A percentile compares a stretch with the other conserved stretches of the same genome.
Evolutionary conservation across 139 green algal genomes (phyloP).

Genomic region (Tetraselmis striata): DNA sequence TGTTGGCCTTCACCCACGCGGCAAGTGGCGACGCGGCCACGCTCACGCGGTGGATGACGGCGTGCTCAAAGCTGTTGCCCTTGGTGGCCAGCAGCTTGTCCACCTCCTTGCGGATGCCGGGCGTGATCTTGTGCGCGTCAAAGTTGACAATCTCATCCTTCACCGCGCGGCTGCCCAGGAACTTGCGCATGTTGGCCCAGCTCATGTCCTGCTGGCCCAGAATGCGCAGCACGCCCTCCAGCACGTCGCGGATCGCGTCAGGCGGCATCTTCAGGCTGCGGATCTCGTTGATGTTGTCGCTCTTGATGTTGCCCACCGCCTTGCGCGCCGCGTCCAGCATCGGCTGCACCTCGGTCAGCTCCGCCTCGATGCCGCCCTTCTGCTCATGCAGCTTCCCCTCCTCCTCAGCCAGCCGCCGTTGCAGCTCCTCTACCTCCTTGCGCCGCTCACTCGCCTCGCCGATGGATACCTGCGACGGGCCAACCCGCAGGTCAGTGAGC

Average conservation of each 20-base stretch:
- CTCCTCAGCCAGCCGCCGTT: conserved; percentile 45
- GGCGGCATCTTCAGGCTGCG: conserved; percentile 66
- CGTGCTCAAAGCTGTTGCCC: conserved; percentile 60
- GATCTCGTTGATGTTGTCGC: conserved; percentile 81
- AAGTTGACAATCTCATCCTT: conserved; percentile 78
- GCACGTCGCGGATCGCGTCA: conserved; percentile 61
- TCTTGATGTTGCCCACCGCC: conserved; percentile 74
- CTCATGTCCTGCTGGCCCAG: conserved; percentile 71
- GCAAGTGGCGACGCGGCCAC: conserved; percentile 74
- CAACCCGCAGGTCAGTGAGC: background rate
- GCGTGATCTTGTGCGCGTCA: conserved; percentile 50
- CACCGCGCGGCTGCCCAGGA: conserved; percentile 46
- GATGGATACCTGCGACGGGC: conserved; percentile 21
- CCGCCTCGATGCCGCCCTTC: conserved; percentile 47
- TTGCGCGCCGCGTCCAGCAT: conserved; percentile 63
- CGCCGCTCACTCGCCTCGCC: conserved; percentile 42
- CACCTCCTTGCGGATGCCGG: conserved; percentile 25
- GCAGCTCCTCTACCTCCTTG: conserved; percentile 57
- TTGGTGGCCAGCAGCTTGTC: conserved; percentile 41
- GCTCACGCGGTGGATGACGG: conserved; percentile 58
- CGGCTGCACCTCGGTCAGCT: conserved; percentile 69
- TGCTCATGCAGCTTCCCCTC: conserved; percentile 30
- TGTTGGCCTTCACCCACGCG: conserved; percentile 62
- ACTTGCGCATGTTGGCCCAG: conserved; percentile 82
- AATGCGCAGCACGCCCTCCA: conserved; percentile 60